These are phyloP conservation scores for Cetraspora pellucida DNA, from an alignment of 192 early-diverging fungal species.

Conservation along the genomic window DNA sequence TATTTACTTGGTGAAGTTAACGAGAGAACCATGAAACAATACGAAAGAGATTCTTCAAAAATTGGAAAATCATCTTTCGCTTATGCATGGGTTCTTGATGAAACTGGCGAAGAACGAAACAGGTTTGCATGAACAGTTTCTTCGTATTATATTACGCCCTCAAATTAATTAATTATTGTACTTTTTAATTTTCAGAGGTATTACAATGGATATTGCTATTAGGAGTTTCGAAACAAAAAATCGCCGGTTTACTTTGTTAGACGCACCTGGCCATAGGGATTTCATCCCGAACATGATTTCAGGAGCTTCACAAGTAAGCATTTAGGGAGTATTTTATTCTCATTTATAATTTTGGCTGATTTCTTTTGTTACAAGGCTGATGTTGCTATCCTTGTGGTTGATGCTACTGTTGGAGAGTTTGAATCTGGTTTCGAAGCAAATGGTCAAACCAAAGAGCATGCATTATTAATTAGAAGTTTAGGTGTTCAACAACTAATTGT, in stretches of 20 bases:
- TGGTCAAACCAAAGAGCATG: slow-evolving; percentile 97
- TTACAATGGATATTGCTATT: slow-evolving; percentile 97
- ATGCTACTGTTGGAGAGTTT: slow-evolving; percentile 86
- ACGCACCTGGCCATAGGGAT: slow-evolving; percentile 97
- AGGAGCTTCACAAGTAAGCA: slow-evolving; percentile 75
- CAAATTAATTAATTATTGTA: not conserved
- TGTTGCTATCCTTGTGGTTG: slow-evolving; percentile 92
- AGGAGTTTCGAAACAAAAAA: slow-evolving; percentile 82
- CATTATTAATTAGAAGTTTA: slow-evolving; percentile 84
- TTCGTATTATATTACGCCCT: no score
- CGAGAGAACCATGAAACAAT: slow-evolving; percentile 83
- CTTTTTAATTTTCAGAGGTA: slow-evolving; percentile 59
- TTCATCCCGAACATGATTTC: slow-evolving; percentile 99
- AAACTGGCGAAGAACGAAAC: slow-evolving; percentile 88
- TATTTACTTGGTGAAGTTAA: slow-evolving; percentile 87
- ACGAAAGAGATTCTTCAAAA: slow-evolving; percentile 88
- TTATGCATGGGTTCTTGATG: slow-evolving; percentile 98
- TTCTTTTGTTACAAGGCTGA: slow-evolving; percentile 64
- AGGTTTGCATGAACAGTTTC: slow-evolving; percentile 44
- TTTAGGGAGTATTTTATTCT: not conserved
- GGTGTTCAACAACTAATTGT: slow-evolving; percentile 93
- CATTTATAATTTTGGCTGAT: not conserved
- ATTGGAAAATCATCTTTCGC: slow-evolving; percentile 95
- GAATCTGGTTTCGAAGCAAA: slow-evolving; percentile 92
- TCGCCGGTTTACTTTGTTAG: slow-evolving; percentile 83